Evolutionary conservation across 345 rosid genomes (phyloP), one percentile per base, ranked within the genome.

Genomic region (Raphanus sativus): DNA sequence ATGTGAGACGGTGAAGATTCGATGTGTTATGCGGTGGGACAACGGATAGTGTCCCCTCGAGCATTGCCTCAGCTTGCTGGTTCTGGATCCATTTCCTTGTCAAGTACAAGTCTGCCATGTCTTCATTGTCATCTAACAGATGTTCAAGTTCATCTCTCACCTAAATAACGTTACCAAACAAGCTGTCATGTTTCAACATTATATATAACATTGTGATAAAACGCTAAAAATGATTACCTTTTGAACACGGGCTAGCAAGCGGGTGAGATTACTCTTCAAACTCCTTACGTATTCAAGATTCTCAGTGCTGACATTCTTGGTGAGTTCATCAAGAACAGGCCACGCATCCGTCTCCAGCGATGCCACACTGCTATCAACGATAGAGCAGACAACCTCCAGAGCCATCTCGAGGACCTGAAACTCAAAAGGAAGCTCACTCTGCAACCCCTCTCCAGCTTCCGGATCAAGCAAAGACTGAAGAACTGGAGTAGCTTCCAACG

Each of bases 131-230:
- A 77, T 94, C 96, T 71, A 90, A 68, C 69, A 89, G 68, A 81
- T 95, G 98, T 67, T 92, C 98, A 32, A 90, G 86, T 65, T 90
- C 96, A 82, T 94, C 99, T 76, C 99, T 89, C 75, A 92, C 94
- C 96, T 94, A 84, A n/a, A n/a, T n/a, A 48, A 48, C 5, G 55
- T 5, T 5, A 48, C 55, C n/a, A 7, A 48, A 48, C 55, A 3
- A 34, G 4, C 5, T 8, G 38, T 34, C 38, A 6, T 5, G 38
- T 34, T 0, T 34, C 38, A 30, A 1, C 4, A 30, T n/a, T n/a
- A n/a, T n/a, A n/a, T n/a, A 30, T 4, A 30, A 30, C 5, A 30
- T 30, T 30, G 33, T 30, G 33, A 30, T 5, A 30, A 30, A 4
- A 30, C 4, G 33, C 5, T 30, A 30, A 30, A 30, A 30, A 30